phyloP scores from a whole-genome alignment of 2,329 filamentous ascomycete genomes.

The Ceratocystis destructans region DNA sequence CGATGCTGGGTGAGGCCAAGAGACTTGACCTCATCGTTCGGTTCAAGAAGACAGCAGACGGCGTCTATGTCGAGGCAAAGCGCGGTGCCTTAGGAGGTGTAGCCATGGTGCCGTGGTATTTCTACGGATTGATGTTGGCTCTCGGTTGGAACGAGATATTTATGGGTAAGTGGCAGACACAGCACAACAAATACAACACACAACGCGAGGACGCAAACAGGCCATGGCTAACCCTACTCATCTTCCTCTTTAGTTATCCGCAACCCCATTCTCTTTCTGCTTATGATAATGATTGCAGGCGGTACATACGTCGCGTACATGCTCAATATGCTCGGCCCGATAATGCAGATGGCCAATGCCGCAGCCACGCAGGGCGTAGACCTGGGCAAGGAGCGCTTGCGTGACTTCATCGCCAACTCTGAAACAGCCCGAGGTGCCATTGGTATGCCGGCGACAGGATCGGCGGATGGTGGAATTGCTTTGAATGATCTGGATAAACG shows the following conservation, averaged over 20 bases:
- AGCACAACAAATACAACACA: not conserved
- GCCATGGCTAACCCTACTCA: not conserved
- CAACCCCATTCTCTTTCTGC: constrained; percentile 84
- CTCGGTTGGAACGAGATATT: constrained; percentile 98
- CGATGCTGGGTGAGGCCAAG: constrained; percentile 79
- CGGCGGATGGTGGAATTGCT: constrained; percentile 30
- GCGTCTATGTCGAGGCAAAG: constrained; percentile 96
- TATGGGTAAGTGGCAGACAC: constrained; percentile 50
- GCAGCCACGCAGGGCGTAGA: constrained; percentile 75
- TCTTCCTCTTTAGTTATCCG: constrained; percentile 53
- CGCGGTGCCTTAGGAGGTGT: constrained; percentile 90
- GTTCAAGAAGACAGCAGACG: constrained; percentile 97
- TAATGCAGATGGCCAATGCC: constrained; percentile 87
- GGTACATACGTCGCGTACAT: constrained; percentile 83
- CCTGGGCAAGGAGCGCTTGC: constrained; percentile 79
- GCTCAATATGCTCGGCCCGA: constrained; percentile 89
- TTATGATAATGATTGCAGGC: constrained; percentile 62
- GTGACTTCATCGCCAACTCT: constrained; percentile 79
- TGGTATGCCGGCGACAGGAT: constrained; percentile 46
- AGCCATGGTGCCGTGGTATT: constrained; percentile 85
- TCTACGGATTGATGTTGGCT: constrained; percentile 76
- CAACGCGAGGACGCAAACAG: not conserved
- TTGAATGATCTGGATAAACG: constrained; percentile 47
- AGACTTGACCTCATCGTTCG: constrained; percentile 80
- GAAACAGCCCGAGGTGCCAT: constrained; percentile 74